A percentile compares a stretch with the other conserved stretches of the same genome.
These are phyloP conservation scores for Sclerotinia spermophila DNA, from an alignment of 2,329 filamentous ascomycete genomes.

Conservation along the genomic window DNA sequence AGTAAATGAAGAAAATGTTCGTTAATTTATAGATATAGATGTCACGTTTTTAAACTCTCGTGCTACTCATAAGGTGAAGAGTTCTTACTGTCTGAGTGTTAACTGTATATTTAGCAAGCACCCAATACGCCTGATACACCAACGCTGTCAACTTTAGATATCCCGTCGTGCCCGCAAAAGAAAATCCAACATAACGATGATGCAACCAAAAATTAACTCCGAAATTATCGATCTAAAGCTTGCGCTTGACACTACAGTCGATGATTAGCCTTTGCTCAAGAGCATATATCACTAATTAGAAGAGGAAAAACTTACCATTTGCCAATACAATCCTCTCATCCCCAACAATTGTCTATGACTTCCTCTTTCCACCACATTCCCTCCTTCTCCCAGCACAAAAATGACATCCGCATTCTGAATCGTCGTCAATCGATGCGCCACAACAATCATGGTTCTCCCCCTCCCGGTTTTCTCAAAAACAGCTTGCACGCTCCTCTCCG, in stretches of 20 bases:
- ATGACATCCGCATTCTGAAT: constrained; percentile 61
- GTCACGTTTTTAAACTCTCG: not conserved
- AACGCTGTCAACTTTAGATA: not conserved
- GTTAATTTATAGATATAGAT: no score
- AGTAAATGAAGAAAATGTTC: not conserved
- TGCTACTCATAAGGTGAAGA: not conserved
- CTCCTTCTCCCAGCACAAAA: constrained; percentile 32
- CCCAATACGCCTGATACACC: not conserved
- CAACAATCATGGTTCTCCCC: constrained; percentile 69
- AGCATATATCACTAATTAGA: not conserved
- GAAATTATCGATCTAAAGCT: constrained; percentile 17
- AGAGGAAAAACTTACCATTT: constrained; percentile 28
- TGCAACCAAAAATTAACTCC: not conserved
- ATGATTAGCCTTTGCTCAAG: constrained; percentile 9
- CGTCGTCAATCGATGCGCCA: constrained; percentile 73
- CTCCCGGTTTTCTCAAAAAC: constrained; percentile 63
- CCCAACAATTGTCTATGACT: constrained; percentile 28
- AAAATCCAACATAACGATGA: not conserved
- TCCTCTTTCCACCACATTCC: constrained; percentile 33
- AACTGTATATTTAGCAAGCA: not conserved
- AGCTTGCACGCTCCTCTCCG: constrained; percentile 56
- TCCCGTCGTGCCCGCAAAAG: not conserved
- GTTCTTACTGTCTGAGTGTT: not conserved
- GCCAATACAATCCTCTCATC: constrained; percentile 32
- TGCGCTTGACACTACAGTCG: constrained; percentile 24